These are phyloP conservation scores for Pelagophyceae sp. DNA, from an alignment of 352 stramenopile genomes.

Conservation along the genomic window DNA sequence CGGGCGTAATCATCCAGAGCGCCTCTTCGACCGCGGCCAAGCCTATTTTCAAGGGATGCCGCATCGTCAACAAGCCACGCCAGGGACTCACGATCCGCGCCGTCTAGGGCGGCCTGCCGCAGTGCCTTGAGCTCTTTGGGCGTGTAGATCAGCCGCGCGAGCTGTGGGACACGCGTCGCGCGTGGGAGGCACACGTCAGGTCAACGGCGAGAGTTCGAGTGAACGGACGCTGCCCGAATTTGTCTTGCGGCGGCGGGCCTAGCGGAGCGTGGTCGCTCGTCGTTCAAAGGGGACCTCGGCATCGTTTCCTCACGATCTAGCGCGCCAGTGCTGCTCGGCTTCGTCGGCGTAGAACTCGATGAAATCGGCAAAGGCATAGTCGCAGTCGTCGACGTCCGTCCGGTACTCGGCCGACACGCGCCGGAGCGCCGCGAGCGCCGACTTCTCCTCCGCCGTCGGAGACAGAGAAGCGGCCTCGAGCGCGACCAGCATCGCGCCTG, in stretches of 20 bases:
- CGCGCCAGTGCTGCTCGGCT: background rate
- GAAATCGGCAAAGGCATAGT: background rate
- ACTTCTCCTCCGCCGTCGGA: no score
- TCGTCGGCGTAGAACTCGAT: background rate
- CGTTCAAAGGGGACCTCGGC: no score
- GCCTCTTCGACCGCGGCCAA: no score
- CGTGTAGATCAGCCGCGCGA: background rate
- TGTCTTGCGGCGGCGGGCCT: no score
- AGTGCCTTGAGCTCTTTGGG: background rate
- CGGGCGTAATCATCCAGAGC: no score
- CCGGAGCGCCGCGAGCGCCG: background rate
- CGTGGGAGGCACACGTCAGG: no score
- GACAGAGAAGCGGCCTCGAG: background rate
- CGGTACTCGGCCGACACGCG: background rate
- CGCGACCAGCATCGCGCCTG: background rate
- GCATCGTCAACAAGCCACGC: no score
- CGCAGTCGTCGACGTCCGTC: background rate
- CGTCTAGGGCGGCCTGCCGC: background rate
- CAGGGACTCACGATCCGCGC: background rate
- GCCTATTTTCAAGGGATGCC: no score
- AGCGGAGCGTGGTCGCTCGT: no score
- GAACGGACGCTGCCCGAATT: no score
- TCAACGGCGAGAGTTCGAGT: no score
- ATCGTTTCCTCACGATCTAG: background rate
- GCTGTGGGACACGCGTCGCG: no score